A percentile compares a stretch with the other conserved stretches of the same genome.
These are phyloP conservation scores for Epichloe uncinata DNA, from an alignment of 2,329 filamentous ascomycete species.

Conservation along the genomic window DNA sequence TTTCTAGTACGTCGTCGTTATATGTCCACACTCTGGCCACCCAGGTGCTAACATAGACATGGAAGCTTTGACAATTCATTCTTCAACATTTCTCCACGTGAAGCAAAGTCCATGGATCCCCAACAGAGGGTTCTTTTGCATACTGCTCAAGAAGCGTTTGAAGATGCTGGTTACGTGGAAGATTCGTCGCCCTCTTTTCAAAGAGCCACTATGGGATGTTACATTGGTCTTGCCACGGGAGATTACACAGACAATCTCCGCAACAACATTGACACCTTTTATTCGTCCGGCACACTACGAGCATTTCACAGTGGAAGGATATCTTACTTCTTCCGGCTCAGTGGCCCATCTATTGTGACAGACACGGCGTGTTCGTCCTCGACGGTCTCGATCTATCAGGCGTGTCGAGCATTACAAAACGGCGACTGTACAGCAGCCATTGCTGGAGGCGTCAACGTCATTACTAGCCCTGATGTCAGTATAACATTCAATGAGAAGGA, in stretches of 20 bases:
- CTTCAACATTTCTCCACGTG: slow-evolving; percentile 59
- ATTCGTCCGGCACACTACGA: neutral
- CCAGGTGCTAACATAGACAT: no score
- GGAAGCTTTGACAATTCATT: slow-evolving; percentile 43
- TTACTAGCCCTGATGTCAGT: slow-evolving; percentile 50
- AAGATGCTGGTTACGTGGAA: neutral
- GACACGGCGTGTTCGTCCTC: neutral
- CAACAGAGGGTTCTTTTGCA: neutral
- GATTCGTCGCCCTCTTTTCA: neutral
- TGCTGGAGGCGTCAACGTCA: slow-evolving; percentile 49
- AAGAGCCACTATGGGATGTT: neutral
- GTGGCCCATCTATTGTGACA: neutral
- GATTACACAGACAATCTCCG: neutral
- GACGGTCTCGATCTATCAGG: neutral
- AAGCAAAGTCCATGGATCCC: slow-evolving; percentile 47
- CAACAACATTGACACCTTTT: neutral
- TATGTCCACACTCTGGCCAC: no score
- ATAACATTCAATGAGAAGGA: neutral
- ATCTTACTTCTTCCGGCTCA: neutral
- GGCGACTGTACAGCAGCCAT: slow-evolving; percentile 50
- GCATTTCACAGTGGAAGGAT: neutral
- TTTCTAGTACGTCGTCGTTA: slow-evolving; percentile 28
- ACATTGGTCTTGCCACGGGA: neutral
- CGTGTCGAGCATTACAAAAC: neutral
- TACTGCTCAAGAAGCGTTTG: neutral